These are phyloP conservation scores for Aspergillus homomorphus DNA, from an alignment of 495 filamentous ascomycete species.

Conservation along the genomic window DNA sequence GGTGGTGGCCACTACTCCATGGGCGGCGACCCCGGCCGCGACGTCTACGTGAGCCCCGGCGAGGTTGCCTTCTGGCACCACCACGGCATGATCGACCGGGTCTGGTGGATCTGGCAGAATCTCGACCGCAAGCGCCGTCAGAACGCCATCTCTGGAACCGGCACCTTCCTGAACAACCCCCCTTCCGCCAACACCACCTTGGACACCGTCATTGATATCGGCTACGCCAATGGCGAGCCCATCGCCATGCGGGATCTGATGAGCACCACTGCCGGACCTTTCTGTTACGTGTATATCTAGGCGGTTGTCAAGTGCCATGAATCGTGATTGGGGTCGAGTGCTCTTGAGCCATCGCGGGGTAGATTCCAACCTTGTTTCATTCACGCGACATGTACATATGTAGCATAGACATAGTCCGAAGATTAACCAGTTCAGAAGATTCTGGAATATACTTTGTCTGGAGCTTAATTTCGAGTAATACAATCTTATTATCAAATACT, in stretches of 20 bases:
- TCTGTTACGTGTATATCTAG: constrained; percentile 55
- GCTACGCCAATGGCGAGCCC: constrained; percentile 34
- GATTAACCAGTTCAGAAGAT: no score
- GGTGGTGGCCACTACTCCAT: constrained; percentile 63
- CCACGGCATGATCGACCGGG: constrained; percentile 66
- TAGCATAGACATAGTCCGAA: no score
- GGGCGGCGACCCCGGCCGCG: constrained; percentile 59
- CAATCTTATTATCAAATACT: no score
- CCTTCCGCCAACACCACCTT: constrained; percentile 38
- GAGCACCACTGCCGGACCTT: constrained; percentile 51
- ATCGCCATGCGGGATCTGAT: constrained; percentile 45
- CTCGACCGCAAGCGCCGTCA: constrained; percentile 45
- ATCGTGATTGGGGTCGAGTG: no score
- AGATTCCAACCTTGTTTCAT: no score
- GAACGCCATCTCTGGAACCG: constrained; percentile 50
- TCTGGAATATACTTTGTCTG: no score
- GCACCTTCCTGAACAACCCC: constrained; percentile 51
- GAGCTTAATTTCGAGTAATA: no score
- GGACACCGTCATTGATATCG: constrained; percentile 39
- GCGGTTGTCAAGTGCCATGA: no score
- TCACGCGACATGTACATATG: no score
- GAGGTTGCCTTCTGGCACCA: constrained; percentile 70
- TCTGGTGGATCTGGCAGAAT: constrained; percentile 71
- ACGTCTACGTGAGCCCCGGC: constrained; percentile 57
- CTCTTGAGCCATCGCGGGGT: no score